Evolutionary conservation across 495 filamentous ascomycete genomes (phyloP).

Genomic region (Mytilinidion resinicola): DNA sequence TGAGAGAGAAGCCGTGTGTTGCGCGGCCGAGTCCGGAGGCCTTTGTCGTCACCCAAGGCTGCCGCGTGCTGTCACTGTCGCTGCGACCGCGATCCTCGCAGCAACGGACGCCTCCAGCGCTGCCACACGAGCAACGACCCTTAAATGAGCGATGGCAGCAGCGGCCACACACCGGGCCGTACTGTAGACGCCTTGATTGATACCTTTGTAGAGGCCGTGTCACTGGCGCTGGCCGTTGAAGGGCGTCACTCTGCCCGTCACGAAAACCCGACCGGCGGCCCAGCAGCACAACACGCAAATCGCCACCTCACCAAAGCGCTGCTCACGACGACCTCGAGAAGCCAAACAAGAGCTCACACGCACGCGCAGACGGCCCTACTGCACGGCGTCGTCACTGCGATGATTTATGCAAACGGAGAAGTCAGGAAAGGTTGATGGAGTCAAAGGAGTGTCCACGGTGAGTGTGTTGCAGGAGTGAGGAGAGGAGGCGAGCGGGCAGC

Average conservation of each 20-base stretch:
- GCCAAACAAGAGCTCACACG: not conserved
- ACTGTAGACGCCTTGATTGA: no score
- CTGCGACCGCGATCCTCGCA: no score
- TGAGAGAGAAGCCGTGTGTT: no score
- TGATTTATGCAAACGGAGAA: not conserved
- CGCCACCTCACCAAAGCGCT: not conserved
- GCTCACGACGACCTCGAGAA: not conserved
- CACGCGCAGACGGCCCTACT: not conserved
- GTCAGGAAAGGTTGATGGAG: not conserved
- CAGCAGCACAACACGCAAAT: not conserved
- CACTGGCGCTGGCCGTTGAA: not conserved
- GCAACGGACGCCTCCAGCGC: no score
- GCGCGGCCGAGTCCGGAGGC: no score
- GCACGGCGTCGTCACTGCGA: not conserved
- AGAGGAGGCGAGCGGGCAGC: constrained; percentile 9
- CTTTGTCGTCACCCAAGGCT: no score
- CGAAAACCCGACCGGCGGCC: constrained; percentile 1
- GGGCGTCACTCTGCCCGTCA: not conserved
- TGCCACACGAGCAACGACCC: no score
- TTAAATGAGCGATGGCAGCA: no score
- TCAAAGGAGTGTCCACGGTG: not conserved
- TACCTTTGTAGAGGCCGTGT: not conserved
- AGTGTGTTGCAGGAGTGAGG: constrained; percentile 20
- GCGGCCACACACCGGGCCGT: no score
- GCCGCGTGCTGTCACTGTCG: no score